Evolutionary conservation across 176 grass and related monocot species (phyloP).

Genomic region (Miscanthus lutarioriparius): DNA sequence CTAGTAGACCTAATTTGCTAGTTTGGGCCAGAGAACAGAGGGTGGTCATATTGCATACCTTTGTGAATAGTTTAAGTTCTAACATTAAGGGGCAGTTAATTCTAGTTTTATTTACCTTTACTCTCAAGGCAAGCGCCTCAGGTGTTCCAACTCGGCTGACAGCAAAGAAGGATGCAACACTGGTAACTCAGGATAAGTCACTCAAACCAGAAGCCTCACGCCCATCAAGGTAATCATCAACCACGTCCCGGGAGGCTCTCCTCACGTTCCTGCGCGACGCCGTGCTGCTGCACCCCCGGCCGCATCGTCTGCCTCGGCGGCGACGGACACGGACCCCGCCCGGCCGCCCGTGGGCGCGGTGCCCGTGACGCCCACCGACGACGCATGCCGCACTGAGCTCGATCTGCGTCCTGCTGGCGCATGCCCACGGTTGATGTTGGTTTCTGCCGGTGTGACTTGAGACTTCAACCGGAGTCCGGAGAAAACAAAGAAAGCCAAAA

Average conservation of each 20-base stretch:
- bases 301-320: too few species aligned
- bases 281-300: too few species aligned
- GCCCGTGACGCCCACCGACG: too few species aligned
- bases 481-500: too few species aligned
- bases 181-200: slow-evolving; percentile 88
- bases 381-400: too few species aligned
- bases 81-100: not conserved
- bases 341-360: too few species aligned
- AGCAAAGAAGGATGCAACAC: slow-evolving; percentile 90
- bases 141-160: slow-evolving; percentile 96
- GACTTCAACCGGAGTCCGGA: too few species aligned
- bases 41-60: not conserved
- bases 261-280: too few species aligned
- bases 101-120: slow-evolving; percentile 61
- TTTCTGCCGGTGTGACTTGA: too few species aligned
- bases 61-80: not conserved
- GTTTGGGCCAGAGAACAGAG: slow-evolving; percentile 59
- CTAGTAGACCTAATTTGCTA: slow-evolving; percentile 91
- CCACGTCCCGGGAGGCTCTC: slow-evolving; percentile 31
- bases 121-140: slow-evolving; percentile 82
- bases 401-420: too few species aligned
- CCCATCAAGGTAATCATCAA: slow-evolving; percentile 94
- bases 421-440: too few species aligned
- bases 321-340: too few species aligned
- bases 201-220: slow-evolving; percentile 89